Evolutionary conservation across 768 basidiomycete genomes (phyloP).

Genomic region (Cystofilobasidium bisporidii): DNA sequence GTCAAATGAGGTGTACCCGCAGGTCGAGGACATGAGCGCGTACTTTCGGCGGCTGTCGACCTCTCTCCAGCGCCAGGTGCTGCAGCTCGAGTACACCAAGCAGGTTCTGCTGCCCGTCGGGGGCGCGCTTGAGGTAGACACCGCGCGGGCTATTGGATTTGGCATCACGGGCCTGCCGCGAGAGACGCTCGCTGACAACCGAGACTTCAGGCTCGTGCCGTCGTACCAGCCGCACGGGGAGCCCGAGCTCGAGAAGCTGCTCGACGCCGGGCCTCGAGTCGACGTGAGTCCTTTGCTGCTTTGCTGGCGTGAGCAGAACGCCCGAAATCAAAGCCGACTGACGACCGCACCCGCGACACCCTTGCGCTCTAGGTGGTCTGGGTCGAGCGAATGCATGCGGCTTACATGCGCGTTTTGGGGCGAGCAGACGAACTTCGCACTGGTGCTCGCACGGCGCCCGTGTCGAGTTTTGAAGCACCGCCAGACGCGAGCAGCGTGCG

Average conservation of each 20-base stretch:
- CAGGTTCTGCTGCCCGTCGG: not conserved
- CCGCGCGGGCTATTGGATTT: too few relatives aligned
- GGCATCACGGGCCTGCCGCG: slow-evolving; percentile 41
- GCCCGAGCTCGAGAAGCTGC: slow-evolving; percentile 56
- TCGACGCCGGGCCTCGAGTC: slow-evolving; percentile 55
- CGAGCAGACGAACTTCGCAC: not conserved
- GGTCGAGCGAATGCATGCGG: not conserved
- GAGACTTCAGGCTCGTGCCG: slow-evolving; percentile 68
- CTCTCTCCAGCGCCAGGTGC: slow-evolving; percentile 71
- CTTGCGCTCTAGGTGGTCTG: not conserved
- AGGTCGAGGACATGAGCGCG: slow-evolving; percentile 72
- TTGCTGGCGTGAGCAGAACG: not conserved
- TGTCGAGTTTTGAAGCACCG: too few relatives aligned
- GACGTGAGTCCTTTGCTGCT: slow-evolving; percentile 46
- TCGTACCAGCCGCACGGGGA: slow-evolving; percentile 60
- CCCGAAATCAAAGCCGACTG: too few relatives aligned
- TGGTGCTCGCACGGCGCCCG: not conserved
- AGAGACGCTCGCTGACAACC: slow-evolving; percentile 61
- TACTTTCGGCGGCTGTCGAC: slow-evolving; percentile 74
- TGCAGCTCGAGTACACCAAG: slow-evolving; percentile 54
- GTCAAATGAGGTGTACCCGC: slow-evolving; percentile 69
- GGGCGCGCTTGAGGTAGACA: not conserved
- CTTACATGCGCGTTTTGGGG: not conserved
- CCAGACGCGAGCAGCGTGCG: not conserved
- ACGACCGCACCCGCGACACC: not conserved